A percentile compares a stretch with the other conserved stretches of the same genome.
These are phyloP conservation scores for Botrytis cinerea DNA, from an alignment of 2,329 filamentous ascomycete genomes.

Conservation along the genomic window DNA sequence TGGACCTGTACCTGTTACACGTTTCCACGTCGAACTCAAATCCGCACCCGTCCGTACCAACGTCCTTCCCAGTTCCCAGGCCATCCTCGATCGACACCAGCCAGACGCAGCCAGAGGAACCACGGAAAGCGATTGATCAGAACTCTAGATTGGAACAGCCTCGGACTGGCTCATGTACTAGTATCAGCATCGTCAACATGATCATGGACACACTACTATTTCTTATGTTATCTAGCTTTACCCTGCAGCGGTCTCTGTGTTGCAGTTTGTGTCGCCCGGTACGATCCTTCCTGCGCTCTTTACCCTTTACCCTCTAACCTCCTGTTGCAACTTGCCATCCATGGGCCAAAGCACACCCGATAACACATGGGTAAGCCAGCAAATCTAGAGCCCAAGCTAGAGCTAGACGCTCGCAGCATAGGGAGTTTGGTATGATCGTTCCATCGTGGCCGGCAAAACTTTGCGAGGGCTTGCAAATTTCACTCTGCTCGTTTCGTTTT, in stretches of 20 bases:
- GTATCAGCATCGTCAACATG: not conserved
- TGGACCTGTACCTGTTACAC: not conserved
- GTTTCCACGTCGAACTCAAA: not conserved
- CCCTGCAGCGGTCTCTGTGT: not conserved
- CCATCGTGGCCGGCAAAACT: not conserved
- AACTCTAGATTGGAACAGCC: not conserved
- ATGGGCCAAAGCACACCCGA: not conserved
- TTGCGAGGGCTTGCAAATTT: not conserved
- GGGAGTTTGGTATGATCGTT: not conserved
- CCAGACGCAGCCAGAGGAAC: not conserved
- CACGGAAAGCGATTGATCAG: not conserved
- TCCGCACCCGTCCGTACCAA: not conserved
- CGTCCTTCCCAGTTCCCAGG: not conserved
- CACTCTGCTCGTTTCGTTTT: slow-evolving; percentile 8
- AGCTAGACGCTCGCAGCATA: not conserved
- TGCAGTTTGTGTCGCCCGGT: not conserved
- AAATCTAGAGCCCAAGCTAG: not conserved
- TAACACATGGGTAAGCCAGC: not conserved
- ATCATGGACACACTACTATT: not conserved
- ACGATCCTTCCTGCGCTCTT: not conserved
- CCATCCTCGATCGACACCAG: not conserved
- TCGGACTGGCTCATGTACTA: not conserved
- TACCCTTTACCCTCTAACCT: not conserved
- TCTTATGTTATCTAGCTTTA: not conserved
- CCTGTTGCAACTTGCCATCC: not conserved